Evolutionary conservation across 495 filamentous ascomycete species (phyloP).

Genomic region (Aspergillus cavernicola): DNA sequence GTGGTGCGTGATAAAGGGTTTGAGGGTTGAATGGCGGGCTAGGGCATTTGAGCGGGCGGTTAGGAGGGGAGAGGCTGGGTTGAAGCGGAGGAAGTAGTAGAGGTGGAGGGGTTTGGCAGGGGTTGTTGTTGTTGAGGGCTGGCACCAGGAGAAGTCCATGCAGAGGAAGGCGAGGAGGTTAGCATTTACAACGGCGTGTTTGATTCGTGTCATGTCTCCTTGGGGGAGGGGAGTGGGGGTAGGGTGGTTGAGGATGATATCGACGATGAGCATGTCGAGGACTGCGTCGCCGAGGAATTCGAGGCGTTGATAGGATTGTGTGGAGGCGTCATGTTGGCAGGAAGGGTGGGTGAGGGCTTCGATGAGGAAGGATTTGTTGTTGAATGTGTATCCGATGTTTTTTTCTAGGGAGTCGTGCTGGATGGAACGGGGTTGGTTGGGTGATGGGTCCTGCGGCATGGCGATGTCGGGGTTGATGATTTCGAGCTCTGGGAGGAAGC

Average conservation of each 20-base stretch:
- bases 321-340: constrained; percentile 46
- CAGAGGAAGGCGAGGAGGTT: constrained; percentile 85
- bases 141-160: constrained; percentile 41
- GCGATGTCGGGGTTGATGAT: constrained; percentile 18
- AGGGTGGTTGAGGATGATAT: constrained; percentile 43
- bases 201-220: constrained; percentile 67
- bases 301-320: constrained; percentile 74
- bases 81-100: constrained; percentile 67
- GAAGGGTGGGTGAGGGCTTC: constrained; percentile 88
- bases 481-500: constrained; percentile 61
- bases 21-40: constrained; percentile 36
- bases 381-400: constrained; percentile 59
- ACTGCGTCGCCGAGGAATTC: constrained; percentile 90
- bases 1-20: constrained; percentile 27
- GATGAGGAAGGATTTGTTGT: constrained; percentile 62
- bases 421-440: not conserved
- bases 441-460: constrained; percentile 6
- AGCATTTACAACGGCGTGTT: constrained; percentile 75
- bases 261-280: constrained; percentile 73
- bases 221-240: constrained; percentile 56
- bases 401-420: constrained; percentile 16
- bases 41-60: constrained; percentile 41
- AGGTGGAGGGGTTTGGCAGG: constrained; percentile 36
- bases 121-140: constrained; percentile 9
- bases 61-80: constrained; percentile 31